Evolutionary conservation across 2,329 filamentous ascomycete species (phyloP).

Genomic region (Neocatenulostroma microsporum): DNA sequence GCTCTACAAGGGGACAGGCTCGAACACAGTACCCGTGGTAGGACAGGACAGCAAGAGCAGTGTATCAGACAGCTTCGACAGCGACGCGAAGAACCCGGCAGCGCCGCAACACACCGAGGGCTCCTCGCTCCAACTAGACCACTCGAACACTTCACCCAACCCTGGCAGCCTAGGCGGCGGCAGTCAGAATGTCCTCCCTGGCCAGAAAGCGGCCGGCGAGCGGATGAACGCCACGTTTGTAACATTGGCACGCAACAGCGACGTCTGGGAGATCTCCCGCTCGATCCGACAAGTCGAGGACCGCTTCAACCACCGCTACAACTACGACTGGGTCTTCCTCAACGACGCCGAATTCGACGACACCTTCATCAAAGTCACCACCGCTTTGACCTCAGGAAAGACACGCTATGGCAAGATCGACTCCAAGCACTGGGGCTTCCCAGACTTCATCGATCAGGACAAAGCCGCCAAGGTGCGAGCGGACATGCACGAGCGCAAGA

Average conservation of each 20-base stretch:
- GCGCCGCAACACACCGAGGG: conserved; percentile 10
- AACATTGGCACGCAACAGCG: conserved; percentile 83
- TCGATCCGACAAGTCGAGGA: conserved; percentile 97
- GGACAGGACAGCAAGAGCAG: conserved; percentile 8
- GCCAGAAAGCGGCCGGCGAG: conserved; percentile 52
- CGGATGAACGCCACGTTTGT: conserved; percentile 98
- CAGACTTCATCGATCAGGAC: conserved; percentile 89
- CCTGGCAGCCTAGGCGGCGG: conserved; percentile 13
- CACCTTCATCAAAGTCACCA: conserved; percentile 86
- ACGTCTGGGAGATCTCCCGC: conserved; percentile 93
- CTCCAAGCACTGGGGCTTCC: conserved; percentile 94
- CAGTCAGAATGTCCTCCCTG: conserved; percentile 27
- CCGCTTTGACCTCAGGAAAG: conserved; percentile 81
- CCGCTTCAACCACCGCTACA: conserved; percentile 91
- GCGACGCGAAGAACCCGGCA: conserved; percentile 12
- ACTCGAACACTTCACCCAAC: conserved; percentile 25
- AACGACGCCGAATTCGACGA: conserved; percentile 94
- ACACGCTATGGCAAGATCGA: conserved; percentile 87
- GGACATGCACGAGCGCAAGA: conserved; percentile 88
- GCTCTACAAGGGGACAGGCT: conserved; percentile 20
- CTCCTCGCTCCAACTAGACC: conserved; percentile 3
- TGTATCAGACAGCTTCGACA: conserved; percentile 2
- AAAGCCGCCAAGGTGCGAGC: conserved; percentile 84
- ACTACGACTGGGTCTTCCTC: conserved; percentile 99
- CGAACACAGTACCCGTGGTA: conserved; percentile 9